A percentile compares a stretch with the other conserved stretches of the same genome.
Evolutionary conservation across 306 rosid genomes (phyloP).

Genomic region (Vigna unguiculata): DNA sequence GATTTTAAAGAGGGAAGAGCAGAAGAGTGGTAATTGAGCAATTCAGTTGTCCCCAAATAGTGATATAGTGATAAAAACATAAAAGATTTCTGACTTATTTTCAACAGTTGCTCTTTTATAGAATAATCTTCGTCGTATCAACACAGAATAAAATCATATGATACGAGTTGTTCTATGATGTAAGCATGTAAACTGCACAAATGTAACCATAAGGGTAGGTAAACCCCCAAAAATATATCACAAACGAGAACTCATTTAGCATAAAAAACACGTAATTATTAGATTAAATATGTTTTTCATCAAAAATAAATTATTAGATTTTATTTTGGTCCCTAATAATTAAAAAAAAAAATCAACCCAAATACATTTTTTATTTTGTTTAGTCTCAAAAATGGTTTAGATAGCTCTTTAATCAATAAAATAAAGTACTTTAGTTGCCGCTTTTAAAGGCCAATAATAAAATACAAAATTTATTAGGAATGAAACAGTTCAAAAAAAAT

Average conservation of each 20-base stretch:
- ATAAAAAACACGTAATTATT: slow-evolving; percentile 26
- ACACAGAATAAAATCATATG: neutral
- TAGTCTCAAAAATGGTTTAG: no score
- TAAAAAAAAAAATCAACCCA: no score
- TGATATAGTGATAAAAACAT: slow-evolving; percentile 11
- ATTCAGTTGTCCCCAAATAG: slow-evolving; percentile 30
- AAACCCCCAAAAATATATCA: neutral
- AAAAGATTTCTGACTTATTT: slow-evolving; percentile 11
- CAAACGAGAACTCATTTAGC: slow-evolving; percentile 1
- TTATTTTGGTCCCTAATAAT: no score
- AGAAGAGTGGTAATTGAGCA: slow-evolving; percentile 7
- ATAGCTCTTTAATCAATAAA: no score
- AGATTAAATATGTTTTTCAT: no score
- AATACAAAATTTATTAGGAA: no score
- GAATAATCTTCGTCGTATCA: neutral
- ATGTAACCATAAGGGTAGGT: slow-evolving; percentile 7
- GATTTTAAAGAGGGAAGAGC: slow-evolving; percentile 24
- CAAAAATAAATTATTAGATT: no score
- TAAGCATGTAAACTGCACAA: slow-evolving; percentile 8
- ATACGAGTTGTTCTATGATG: neutral
- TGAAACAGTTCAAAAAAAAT: no score
- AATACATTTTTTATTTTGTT: no score
- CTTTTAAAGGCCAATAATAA: no score
- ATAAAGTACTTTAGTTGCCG: no score
- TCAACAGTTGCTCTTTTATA: neutral